Evolutionary conservation across 139 green algal species (phyloP), one percentile per base, ranked within the genome.

Genomic region (Coccomyxa sp.): DNA sequence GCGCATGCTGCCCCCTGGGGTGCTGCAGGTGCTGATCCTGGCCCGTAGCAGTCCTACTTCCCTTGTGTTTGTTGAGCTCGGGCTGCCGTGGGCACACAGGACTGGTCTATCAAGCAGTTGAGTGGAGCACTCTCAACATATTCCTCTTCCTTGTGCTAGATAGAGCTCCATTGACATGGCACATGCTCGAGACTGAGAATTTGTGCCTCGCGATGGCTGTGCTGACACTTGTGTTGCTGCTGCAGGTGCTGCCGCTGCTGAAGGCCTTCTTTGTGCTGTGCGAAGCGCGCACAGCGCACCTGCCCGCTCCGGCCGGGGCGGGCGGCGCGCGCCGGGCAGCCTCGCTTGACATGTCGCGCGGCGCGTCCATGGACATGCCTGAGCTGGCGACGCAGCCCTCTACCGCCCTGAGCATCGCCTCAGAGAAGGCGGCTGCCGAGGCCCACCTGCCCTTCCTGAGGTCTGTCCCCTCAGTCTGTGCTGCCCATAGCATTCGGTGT

Each of bases 221-320:
- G n/a, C n/a, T n/a, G n/a, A n/a, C n/a, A n/a, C n/a, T n/a, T n/a
- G 22, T 64, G 2, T 18, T 22, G 50, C 50, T 18, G 4, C 50
- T 22, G 27, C 88, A 95, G 83, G 84, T 98, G 73, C 84, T 96
- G 71, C 95, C 95, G 1, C 89, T 97, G 41, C 88, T 98, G 22
- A 95, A 98, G 88, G 85, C 89, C 0, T 98, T 98, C 87, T 98
- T 98, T 64, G 87, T 98, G 58, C 83, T 98, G 80, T 82, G 79
- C 34, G 84, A 87, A n/a, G 54, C 79, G 10, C 71, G 74, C 29
- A 71, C 74, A 1, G 9, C 64, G 2, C 79, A 78, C 24, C 79
- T 91, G 85, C 82, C 79, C 64, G 40, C 76, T 90, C 69, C 79
- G 85, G 41, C 81, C 16, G 44, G 14, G 44, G 12, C 14, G 44